Evolutionary conservation across 306 rosid species (phyloP), one percentile per base, ranked within the genome.

Genomic region (Aeschynomene evenia): DNA sequence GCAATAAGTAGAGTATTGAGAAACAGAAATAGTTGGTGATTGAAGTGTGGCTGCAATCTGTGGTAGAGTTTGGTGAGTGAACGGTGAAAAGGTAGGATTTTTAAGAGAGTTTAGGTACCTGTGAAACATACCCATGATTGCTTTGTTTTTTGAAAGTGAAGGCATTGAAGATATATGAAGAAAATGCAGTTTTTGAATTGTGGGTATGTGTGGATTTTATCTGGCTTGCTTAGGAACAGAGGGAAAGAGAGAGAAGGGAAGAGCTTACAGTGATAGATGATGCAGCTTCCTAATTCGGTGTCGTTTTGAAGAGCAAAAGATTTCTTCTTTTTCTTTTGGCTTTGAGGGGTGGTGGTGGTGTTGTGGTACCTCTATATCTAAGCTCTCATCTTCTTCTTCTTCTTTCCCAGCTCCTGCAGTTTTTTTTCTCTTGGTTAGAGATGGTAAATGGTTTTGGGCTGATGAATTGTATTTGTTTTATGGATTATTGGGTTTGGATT

Each of bases 101-200:
- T 64, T 75, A 3, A 71, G 66, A 63, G 28, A 62, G 24, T 15
- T 55, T 28, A 80, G 16, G 77, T 12, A 76, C 55, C 72, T 67
- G 42, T 21, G 20, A 49, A 63, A 65, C 72, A 67, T 68, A 24
- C 65, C 71, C 77, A 76, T 68, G 58, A 74, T 34, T 36, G 33
- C 50, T 65, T 59, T 65, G 52, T 18, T 4, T 24, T 63, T 52
- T 46, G 77, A 53, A 29, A 50, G 19, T 56, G 55, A 69, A 64
- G 23, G 58, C 72, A 24, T 42, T 13, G 72, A 40, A 26, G 26
- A 60, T 12, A 15, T 53, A 65, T 21, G 61, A 52, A 51, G 28
- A 66, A 60, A 22, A 74, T 60, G 55, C 23, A 29, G 7, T 42
- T 53, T 79, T 79, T 60, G 62, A 23, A 42, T 58, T 57, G 20